Evolutionary conservation across 139 green algal genomes (phyloP).

Genomic region (Dunaliella primolecta): DNA sequence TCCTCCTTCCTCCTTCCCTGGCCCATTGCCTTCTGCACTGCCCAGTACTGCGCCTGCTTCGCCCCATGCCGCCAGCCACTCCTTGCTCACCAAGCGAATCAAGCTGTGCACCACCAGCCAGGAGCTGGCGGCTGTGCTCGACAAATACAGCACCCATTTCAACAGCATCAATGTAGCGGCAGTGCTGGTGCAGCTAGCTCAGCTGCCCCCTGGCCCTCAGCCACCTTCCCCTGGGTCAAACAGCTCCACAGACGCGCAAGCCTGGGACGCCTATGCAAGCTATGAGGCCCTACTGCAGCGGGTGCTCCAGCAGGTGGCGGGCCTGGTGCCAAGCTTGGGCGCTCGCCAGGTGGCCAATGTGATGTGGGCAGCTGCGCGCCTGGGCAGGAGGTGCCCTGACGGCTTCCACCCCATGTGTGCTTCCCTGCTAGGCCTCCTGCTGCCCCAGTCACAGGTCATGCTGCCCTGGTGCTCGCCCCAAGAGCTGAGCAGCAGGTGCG

Average conservation of each 20-base stretch:
- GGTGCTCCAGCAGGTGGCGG: conserved; percentile 19
- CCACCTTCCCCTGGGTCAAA: not conserved
- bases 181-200: conserved; percentile 23
- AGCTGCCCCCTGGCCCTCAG: not conserved
- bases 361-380: conserved; percentile 27
- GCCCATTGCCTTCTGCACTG: no score
- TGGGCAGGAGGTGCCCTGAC: not conserved
- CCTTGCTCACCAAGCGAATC: conserved; percentile 10
- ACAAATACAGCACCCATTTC: not conserved
- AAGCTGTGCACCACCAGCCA: conserved; percentile 24
- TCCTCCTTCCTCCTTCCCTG: no score
- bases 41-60: no score
- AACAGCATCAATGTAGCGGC: conserved; percentile 24
- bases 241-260: not conserved
- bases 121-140: conserved; percentile 21
- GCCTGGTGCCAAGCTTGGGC: not conserved
- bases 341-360: conserved; percentile 28
- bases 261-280: not conserved
- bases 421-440: conserved; percentile 19
- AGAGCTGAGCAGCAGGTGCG: conserved; percentile 37
- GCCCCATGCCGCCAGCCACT: not conserved
- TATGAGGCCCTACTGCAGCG: conserved; percentile 10
- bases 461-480: conserved; percentile 38
- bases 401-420: conserved; percentile 3
- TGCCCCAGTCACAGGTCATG: conserved; percentile 17